Evolutionary conservation across 2,329 filamentous ascomycete species (phyloP), one percentile per base, ranked within the genome.

Genomic region (Truncatella angustata): DNA sequence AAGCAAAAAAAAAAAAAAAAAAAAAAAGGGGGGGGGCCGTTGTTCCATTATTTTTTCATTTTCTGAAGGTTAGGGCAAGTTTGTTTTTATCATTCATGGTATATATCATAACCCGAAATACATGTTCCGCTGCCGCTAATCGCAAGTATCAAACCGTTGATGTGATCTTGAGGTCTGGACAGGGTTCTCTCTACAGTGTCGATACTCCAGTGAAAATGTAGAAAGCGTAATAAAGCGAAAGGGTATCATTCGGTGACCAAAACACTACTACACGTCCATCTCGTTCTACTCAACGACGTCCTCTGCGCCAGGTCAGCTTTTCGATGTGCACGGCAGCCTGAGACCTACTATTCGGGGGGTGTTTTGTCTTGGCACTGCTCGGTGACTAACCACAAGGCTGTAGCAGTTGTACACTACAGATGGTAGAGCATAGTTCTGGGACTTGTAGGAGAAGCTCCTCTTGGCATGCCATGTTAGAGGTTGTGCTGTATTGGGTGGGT

Each of bases 231-330:
- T 16, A 30, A 44, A 26, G n/a, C 7, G 14, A 44, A 20, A 26
- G 40, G 40, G 40, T 44, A 44, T 44, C 40, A 44, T 44, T 21
- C n/a, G 24, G 40, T 28, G 28, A 44, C 40, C 40, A 44, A 44
- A 44, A 44, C 24, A 44, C 14, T 23, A 44, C 40, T 14, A 16
- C 21, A 23, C 20, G 40, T 24, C 40, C 40, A 16, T n/a, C 40
- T 44, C 40, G 21, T 26, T 44, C n/a, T 44, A 6, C 24, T 44
- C 21, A n/a, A 16, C 28, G 23, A 23, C 21, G 28, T 16, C 24
- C 20, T 44, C 23, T 44, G 4, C 11, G 24, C 21, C 24, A 28
- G 23, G 40, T 44, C 23, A 28, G 40, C 21, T 28, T 28, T 16
- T 18, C 40, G n/a, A 5, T 44, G 16, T 44, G 40, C 12, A 10